These are phyloP conservation scores for Lecanicillium sp. DNA, from an alignment of 2,329 filamentous ascomycete species.

Conservation along the genomic window DNA sequence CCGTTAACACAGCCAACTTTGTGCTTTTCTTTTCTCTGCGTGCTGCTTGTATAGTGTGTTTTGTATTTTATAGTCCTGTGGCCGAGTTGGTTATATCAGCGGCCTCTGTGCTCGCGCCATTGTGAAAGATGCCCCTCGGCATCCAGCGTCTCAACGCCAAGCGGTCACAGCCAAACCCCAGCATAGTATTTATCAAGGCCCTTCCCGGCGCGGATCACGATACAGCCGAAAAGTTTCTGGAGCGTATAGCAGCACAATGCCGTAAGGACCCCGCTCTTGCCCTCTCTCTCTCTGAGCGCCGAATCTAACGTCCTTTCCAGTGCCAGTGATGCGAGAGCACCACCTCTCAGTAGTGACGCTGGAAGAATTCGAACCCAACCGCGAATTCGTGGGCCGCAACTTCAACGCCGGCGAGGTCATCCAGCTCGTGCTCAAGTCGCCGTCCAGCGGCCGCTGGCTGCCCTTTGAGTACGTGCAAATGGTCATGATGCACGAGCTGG, in stretches of 20 bases:
- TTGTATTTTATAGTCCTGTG: no score
- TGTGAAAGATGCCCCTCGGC: slow-evolving; percentile 59
- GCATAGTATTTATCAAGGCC: slow-evolving; percentile 81
- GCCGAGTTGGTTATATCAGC: no score
- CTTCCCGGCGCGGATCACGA: slow-evolving; percentile 56
- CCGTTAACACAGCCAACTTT: no score
- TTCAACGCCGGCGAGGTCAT: slow-evolving; percentile 87
- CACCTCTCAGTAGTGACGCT: slow-evolving; percentile 60
- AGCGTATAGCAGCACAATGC: slow-evolving; percentile 75
- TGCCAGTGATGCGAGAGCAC: slow-evolving; percentile 63
- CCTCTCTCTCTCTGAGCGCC: not conserved
- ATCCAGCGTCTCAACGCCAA: slow-evolving; percentile 73
- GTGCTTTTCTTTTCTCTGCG: no score
- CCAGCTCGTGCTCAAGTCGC: slow-evolving; percentile 71
- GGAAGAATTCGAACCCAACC: slow-evolving; percentile 75
- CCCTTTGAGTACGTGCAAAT: slow-evolving; percentile 81
- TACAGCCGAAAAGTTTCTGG: slow-evolving; percentile 61
- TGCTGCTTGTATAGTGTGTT: no score
- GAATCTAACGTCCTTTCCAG: slow-evolving; percentile 21
- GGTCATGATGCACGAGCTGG: slow-evolving; percentile 92
- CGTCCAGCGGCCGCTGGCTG: slow-evolving; percentile 60
- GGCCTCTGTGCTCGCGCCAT: no score
- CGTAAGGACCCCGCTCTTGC: slow-evolving; percentile 29
- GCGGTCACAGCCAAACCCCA: slow-evolving; percentile 64
- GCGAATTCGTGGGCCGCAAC: slow-evolving; percentile 79